Conservation (phyloP, 345 rosid genomes). For the Lepidium africanum region DNA sequence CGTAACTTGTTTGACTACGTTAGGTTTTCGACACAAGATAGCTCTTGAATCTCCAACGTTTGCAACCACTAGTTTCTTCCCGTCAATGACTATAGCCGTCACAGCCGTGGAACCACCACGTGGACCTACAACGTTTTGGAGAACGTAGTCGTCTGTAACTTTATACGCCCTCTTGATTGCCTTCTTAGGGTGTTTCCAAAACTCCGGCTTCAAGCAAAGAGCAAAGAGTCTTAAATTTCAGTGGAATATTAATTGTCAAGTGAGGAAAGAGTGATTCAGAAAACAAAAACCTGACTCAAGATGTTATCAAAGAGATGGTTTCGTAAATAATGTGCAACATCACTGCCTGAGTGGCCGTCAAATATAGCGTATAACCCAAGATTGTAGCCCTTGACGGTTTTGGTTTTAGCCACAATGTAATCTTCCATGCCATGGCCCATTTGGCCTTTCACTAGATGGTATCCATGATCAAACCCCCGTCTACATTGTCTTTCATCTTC, state of each 20-base stretch:
- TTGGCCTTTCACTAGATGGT: slow-evolving; percentile 40
- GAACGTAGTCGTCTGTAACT: slow-evolving; percentile 34
- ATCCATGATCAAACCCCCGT: slow-evolving; percentile 33
- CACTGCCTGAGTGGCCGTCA: slow-evolving; percentile 44
- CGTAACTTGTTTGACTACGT: slow-evolving; percentile 29
- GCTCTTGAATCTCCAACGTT: slow-evolving; percentile 54
- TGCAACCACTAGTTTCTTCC: slow-evolving; percentile 38
- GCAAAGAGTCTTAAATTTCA: not conserved
- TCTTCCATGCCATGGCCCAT: slow-evolving; percentile 57
- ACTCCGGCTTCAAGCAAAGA: slow-evolving; percentile 30
- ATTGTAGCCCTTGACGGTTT: slow-evolving; percentile 27
- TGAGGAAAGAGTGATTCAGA: not conserved
- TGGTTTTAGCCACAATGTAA: slow-evolving; percentile 37
- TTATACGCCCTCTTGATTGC: slow-evolving; percentile 39
- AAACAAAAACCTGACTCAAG: slow-evolving; percentile 29
- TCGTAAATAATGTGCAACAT: slow-evolving; percentile 44
- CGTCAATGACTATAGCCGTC: slow-evolving; percentile 38
- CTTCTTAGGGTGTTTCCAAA: slow-evolving; percentile 29
- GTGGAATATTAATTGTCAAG: not conserved
- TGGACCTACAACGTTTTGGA: slow-evolving; percentile 27
- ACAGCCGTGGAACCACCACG: slow-evolving; percentile 52
- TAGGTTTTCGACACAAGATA: slow-evolving; percentile 27
- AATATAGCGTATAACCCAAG: slow-evolving; percentile 49
- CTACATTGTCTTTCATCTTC: not conserved
- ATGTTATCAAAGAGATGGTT: slow-evolving; percentile 41